Evolutionary conservation across 2,329 filamentous ascomycete genomes (phyloP).

Genomic region (Colletotrichum shisoi): DNA sequence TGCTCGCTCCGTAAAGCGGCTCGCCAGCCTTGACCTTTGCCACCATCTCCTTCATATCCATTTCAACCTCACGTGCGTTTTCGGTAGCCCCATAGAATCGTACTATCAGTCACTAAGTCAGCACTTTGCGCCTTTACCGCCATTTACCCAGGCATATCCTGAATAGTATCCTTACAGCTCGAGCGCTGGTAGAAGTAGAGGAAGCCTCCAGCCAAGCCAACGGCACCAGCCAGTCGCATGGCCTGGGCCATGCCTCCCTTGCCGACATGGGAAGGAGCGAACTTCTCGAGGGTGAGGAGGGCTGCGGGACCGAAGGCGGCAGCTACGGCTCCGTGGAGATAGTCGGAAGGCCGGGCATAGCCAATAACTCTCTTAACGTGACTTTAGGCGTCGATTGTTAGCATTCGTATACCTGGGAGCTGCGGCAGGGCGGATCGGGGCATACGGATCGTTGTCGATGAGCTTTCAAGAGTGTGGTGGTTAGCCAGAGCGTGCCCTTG

Average conservation of each 20-base stretch:
- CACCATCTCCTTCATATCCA: constrained; percentile 99
- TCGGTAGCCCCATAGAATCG: constrained; percentile 96
- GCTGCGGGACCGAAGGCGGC: constrained; percentile 76
- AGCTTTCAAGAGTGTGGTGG: constrained; percentile 66
- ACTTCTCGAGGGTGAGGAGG: constrained; percentile 81
- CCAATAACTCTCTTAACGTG: constrained; percentile 89
- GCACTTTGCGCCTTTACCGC: background rate
- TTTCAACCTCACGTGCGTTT: constrained; percentile 87
- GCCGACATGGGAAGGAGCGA: constrained; percentile 84
- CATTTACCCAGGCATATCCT: background rate
- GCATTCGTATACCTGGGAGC: background rate
- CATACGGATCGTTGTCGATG: constrained; percentile 89
- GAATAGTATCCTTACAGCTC: constrained; percentile 66
- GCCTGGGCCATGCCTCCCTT: constrained; percentile 82
- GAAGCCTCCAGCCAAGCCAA: constrained; percentile 81
- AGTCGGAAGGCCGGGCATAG: constrained; percentile 89
- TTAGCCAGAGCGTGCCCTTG: constrained; percentile 37
- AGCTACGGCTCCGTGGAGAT: constrained; percentile 72
- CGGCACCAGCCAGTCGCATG: constrained; percentile 77
- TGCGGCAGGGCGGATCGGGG: constrained; percentile 2
- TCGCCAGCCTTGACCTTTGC: constrained; percentile 91
- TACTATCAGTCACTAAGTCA: constrained; percentile 60
- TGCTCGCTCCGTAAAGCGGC: constrained; percentile 84
- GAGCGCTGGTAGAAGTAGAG: constrained; percentile 86
- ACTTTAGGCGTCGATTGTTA: constrained; percentile 55